Evolutionary conservation across 345 rosid genomes (phyloP).

Genomic region (Hevea brasiliensis): DNA sequence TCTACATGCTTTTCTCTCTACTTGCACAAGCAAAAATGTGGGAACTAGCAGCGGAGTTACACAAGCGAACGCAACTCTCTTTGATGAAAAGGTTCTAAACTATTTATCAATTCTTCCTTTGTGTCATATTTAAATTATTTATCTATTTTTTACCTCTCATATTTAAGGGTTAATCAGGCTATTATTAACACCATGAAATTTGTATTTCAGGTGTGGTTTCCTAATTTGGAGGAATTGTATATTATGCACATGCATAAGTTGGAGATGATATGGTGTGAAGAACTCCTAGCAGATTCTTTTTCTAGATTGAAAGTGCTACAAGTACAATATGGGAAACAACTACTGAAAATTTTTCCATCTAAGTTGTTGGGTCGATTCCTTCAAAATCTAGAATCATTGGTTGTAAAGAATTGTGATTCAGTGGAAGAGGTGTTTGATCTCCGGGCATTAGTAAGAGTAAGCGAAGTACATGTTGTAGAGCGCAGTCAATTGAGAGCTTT

Average conservation of each 20-base stretch:
- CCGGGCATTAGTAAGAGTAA: background rate
- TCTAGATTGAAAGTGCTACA: slow-evolving; percentile 7
- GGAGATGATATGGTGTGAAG: slow-evolving; percentile 21
- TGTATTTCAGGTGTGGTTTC: slow-evolving; percentile 22
- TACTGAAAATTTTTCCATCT: slow-evolving; percentile 4
- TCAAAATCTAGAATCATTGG: too few relatives aligned
- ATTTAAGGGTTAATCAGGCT: too few relatives aligned
- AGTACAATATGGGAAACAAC: background rate
- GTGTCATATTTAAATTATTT: too few relatives aligned
- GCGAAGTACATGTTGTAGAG: background rate
- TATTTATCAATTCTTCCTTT: background rate
- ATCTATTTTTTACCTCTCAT: too few relatives aligned
- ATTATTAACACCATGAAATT: background rate
- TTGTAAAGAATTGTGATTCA: too few relatives aligned
- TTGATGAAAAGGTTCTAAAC: slow-evolving; percentile 10
- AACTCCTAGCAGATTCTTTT: slow-evolving; percentile 20
- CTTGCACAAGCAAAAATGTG: background rate
- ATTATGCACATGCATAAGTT: slow-evolving; percentile 20
- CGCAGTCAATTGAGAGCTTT: background rate
- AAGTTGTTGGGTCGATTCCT: too few relatives aligned
- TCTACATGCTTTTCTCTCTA: too few relatives aligned
- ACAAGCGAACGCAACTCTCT: background rate
- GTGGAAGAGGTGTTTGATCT: too few relatives aligned
- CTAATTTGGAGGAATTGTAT: slow-evolving; percentile 20
- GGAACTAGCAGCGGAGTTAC: background rate